Evolutionary conservation across 2,329 filamentous ascomycete species (phyloP), one percentile per base, ranked within the genome.

Genomic region (Colletotrichum sojae): DNA sequence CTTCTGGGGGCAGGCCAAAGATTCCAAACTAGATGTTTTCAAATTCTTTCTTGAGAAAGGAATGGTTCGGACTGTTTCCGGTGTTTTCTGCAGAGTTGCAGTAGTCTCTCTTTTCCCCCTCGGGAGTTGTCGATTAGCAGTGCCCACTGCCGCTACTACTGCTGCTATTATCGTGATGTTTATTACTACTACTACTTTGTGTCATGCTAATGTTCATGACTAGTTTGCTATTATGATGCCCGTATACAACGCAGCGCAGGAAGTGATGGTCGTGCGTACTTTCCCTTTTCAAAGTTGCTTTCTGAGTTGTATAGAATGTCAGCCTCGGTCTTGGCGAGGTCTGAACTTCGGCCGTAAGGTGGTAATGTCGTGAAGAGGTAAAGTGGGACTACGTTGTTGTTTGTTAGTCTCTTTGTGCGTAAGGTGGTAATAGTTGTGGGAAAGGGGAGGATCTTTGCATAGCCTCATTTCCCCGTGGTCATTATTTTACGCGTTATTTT

Each of bases 281-380:
- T 25, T 20, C 48, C 12, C 49, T 2, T 48, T 48, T 48, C 9
- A 5, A n/a, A 9, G 4, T 20, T 16, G 16, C 2, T 4, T n/a
- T 9, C 45, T 25, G n/a, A 5, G 16, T 20, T 18, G 46, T 15
- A 3, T 25, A 18, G 20, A 27, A 51, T 43, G 46, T 60, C 31
- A 36, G 43, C 18, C 39, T 60, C 57, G 57, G 57, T 16, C 66
- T 68, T 68, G 66, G 66, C 66, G 55, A 31, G 52, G 65, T 31
- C 61, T 63, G 61, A 68, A 65, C 40, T 65, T 59, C 61, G 66
- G 66, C 59, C 40, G 48, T 53, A 12, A 22, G n/a, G n/a, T 20
- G 1, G 22, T 51, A 18, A 18, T 6, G 45, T 10, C 6, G 31
- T 25, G 22, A 25, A 25, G 22, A 25, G 31, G 10, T 36, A 36